Conservation (phyloP, 768 basidiomycete genomes). For the Termitomyces heimii region DNA sequence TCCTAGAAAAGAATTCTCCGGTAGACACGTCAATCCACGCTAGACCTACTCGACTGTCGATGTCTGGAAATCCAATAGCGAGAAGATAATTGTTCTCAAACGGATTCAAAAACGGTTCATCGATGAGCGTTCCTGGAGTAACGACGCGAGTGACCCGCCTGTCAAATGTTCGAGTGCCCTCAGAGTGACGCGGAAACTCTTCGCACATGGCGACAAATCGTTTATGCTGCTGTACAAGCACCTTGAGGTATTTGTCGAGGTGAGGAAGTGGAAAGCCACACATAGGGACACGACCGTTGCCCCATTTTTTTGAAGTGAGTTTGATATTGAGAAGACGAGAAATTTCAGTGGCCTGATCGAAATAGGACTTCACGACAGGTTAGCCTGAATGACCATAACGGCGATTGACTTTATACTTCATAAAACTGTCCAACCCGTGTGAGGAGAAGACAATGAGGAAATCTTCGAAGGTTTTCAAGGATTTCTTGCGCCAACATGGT, state of each 20-base stretch:
- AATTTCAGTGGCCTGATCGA: slow-evolving; percentile 82
- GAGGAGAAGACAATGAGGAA: slow-evolving; percentile 85
- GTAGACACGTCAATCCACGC: slow-evolving; percentile 97
- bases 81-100: slow-evolving; percentile 90
- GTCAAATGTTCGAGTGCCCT: slow-evolving; percentile 59
- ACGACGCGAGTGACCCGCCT: slow-evolving; percentile 82
- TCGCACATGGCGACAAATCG: slow-evolving; percentile 92
- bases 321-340: slow-evolving; percentile 78
- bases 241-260: slow-evolving; percentile 82
- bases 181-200: slow-evolving; percentile 61
- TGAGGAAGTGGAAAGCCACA: slow-evolving; percentile 88
- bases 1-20: slow-evolving; percentile 84
- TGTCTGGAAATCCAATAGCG: slow-evolving; percentile 38
- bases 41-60: slow-evolving; percentile 44
- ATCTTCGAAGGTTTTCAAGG: slow-evolving; percentile 60
- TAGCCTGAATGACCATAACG: background rate
- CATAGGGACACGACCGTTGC: slow-evolving; percentile 66
- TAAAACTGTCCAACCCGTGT: slow-evolving; percentile 95
- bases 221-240: slow-evolving; percentile 75
- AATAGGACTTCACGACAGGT: slow-evolving; percentile 70
- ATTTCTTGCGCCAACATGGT: slow-evolving; percentile 64
- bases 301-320: slow-evolving; percentile 72
- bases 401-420: slow-evolving; percentile 49
- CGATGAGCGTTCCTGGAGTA: slow-evolving; percentile 91
- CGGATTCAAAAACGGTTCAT: slow-evolving; percentile 82